Conservation (phyloP, 768 basidiomycete species). For the Scleroderma citrinum region DNA sequence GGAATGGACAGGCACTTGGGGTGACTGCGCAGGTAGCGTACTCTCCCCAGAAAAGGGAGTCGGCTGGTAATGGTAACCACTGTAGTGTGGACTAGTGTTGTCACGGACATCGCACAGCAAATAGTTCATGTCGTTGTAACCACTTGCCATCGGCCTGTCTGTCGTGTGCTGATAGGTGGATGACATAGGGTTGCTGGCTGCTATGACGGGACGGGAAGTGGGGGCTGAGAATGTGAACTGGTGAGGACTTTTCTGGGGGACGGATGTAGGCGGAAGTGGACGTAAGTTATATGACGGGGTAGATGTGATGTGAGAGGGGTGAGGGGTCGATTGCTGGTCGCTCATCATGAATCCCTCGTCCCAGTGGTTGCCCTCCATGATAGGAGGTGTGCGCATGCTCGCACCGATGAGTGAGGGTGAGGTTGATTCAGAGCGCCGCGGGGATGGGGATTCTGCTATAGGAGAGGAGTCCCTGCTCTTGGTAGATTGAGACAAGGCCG, state of each 20-base stretch:
- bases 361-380: slow-evolving; percentile 49
- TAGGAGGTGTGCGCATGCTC: slow-evolving; percentile 34
- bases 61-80: slow-evolving; percentile 49
- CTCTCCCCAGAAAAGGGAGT: slow-evolving; percentile 42
- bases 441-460: slow-evolving; percentile 44
- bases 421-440: slow-evolving; percentile 31
- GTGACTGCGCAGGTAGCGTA: slow-evolving; percentile 38
- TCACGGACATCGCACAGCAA: slow-evolving; percentile 42
- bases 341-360: slow-evolving; percentile 49
- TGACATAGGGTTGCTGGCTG: slow-evolving; percentile 34
- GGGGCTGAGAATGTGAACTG: slow-evolving; percentile 38
- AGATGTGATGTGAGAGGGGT: slow-evolving; percentile 29
- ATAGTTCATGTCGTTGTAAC: slow-evolving; percentile 45
- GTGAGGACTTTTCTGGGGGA: slow-evolving; percentile 41
- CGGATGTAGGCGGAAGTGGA: slow-evolving; percentile 39
- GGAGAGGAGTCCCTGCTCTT: slow-evolving; percentile 64
- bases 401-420: slow-evolving; percentile 29
- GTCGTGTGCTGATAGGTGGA: slow-evolving; percentile 42
- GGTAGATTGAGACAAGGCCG: slow-evolving; percentile 28
- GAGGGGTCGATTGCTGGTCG: slow-evolving; percentile 33
- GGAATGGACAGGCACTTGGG: slow-evolving; percentile 34
- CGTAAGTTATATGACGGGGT: slow-evolving; percentile 44
- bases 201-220: slow-evolving; percentile 38
- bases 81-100: slow-evolving; percentile 42
- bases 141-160: slow-evolving; percentile 44